Base-by-base conservation (phyloP, 2,329 filamentous ascomycete species). In the Cephalotrichum gorgonifer region DNA sequence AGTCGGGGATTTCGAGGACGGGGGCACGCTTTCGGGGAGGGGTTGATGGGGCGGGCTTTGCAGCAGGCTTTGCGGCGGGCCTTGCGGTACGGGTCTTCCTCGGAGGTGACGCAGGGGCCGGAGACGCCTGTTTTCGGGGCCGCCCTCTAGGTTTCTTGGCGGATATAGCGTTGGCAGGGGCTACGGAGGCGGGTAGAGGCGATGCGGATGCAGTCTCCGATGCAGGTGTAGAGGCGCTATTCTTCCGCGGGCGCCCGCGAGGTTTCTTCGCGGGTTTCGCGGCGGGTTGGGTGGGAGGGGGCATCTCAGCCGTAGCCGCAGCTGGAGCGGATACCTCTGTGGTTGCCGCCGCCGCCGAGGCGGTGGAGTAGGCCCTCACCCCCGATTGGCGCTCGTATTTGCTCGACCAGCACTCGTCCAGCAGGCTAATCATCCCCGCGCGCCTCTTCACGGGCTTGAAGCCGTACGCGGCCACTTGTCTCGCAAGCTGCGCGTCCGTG, bases 361-460 rank as follows among this genome's bases (percentile, higher is more conserved):
- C 48, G 6, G 56, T 54, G 11, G 54, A 47, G 42, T 50, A 53
- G 7, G 55, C 49, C 33, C 53, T 58, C 8, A 57, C 52, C 11
- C 30, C 42, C 41, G 17, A 3, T 38, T 56, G 53, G 4, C 46
- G 49, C 3, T 54, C 56, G 20, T 73, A 65, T 59, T 79, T 79
- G 50, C 78, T 80, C 54, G 76, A 65, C 84, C 85, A 89, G 61
- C 86, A 89, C 57, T 81, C 76, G 47, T 85, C 70, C 12, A 90
- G 67, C 11, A 88, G 63, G 2, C 78, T 70, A 52, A 90, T 81
- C 82, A 87, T 88, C 8, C 79, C 78, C 44, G 75, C 71, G 17
- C 86, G 74, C 49, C 71, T 78, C 59, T 82, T 86, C 27, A 89
- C 68, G 1, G 81, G 69, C 59, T 89, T 90, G 64, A 90, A 89